Evolutionary conservation across 164 flowering plant species (phyloP).

Genomic region (Liriodendron chinense): DNA sequence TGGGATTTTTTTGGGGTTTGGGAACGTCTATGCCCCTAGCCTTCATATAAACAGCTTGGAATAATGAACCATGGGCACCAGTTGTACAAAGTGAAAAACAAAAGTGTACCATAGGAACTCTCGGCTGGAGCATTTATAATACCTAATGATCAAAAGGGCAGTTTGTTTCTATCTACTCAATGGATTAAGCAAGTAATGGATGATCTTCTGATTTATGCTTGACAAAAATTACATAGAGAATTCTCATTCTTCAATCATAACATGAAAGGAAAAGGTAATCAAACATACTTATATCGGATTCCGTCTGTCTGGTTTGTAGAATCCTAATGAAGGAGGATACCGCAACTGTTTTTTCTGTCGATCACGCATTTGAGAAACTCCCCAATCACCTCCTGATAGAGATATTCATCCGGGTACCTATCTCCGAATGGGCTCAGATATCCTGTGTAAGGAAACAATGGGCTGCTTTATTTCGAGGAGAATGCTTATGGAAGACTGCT

Average conservation of each 20-base stretch:
- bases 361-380: constrained; percentile 51
- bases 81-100: too few relatives aligned
- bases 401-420: constrained; percentile 62
- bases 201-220: neutral
- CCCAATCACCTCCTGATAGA: constrained; percentile 79
- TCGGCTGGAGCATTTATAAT: neutral
- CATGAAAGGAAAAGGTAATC: neutral
- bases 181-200: neutral
- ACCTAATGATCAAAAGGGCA: neutral
- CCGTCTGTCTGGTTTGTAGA: constrained; percentile 19
- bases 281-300: neutral
- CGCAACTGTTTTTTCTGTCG: constrained; percentile 19
- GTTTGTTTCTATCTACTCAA: neutral
- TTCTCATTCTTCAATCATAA: neutral
- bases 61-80: too few relatives aligned
- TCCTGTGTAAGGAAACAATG: constrained; percentile 70
- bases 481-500: constrained; percentile 75
- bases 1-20: too few relatives aligned
- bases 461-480: constrained; percentile 64
- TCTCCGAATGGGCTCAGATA: constrained; percentile 54
- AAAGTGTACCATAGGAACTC: neutral
- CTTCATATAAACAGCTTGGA: too few relatives aligned
- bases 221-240: neutral
- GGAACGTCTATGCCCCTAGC: too few relatives aligned
- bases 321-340: constrained; percentile 26